phyloP scores from a whole-genome alignment of 148 eudicot species.

The Chenopodium quinoa region DNA sequence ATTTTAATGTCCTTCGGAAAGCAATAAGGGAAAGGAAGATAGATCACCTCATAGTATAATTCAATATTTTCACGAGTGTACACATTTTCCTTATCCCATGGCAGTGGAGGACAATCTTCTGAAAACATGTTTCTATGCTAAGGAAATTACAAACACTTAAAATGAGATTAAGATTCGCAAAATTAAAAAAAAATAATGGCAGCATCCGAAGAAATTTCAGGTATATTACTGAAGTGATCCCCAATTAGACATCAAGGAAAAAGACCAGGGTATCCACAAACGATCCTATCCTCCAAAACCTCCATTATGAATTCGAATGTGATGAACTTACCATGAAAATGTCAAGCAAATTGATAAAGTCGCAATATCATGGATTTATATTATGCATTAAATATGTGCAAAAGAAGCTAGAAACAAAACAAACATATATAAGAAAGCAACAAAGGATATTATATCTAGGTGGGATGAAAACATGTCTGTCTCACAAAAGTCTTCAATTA shows the following conservation, averaged over 20 bases:
- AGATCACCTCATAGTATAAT: constrained; percentile 81
- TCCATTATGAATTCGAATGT: background rate
- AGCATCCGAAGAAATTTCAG: background rate
- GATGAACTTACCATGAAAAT: background rate
- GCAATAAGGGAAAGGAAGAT: background rate
- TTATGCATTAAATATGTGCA: background rate
- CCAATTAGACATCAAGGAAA: background rate
- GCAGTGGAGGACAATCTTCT: constrained; percentile 67
- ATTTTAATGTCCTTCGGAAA: background rate
- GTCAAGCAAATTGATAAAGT: background rate
- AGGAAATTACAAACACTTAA: constrained; percentile 37
- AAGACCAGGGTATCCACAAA: background rate
- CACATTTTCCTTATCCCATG: constrained; percentile 77
- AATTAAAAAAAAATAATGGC: background rate
- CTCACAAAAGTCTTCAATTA: constrained; percentile 97
- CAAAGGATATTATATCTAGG: constrained; percentile 88
- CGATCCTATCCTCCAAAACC: background rate
- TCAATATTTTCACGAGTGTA: constrained; percentile 84
- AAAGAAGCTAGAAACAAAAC: constrained; percentile 9
- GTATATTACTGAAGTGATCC: background rate
- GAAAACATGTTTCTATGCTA: constrained; percentile 86
- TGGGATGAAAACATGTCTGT: constrained; percentile 84
- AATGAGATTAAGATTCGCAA: background rate
- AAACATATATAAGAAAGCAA: constrained; percentile 1
- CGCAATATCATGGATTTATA: background rate